These are phyloP conservation scores for Boletales sp. DNA, from an alignment of 768 basidiomycete genomes.

Conservation along the genomic window DNA sequence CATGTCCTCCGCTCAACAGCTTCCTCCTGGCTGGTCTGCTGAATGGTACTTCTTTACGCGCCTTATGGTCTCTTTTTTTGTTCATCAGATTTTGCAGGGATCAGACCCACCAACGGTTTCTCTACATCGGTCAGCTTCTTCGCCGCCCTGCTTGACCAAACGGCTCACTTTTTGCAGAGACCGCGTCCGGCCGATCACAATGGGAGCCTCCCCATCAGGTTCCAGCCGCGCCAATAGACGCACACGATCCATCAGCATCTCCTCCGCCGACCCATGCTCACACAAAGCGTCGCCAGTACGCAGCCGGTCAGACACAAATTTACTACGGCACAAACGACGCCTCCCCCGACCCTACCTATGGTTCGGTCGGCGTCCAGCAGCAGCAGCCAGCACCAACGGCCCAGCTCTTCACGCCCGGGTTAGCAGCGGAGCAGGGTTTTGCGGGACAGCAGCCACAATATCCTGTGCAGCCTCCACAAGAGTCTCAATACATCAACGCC, in stretches of 20 bases:
- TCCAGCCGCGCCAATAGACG: conserved; percentile 36
- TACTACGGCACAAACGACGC: conserved; percentile 62
- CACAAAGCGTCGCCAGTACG: conserved; percentile 85
- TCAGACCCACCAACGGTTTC: conserved; percentile 69
- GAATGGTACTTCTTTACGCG: conserved; percentile 63
- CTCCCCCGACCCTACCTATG: conserved; percentile 45
- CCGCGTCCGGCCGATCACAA: conserved; percentile 76
- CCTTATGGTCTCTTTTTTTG: background rate
- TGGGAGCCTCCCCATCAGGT: conserved; percentile 74
- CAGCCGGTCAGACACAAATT: conserved; percentile 88
- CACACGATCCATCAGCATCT: conserved; percentile 41
- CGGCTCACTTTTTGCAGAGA: conserved; percentile 51
- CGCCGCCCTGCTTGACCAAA: background rate
- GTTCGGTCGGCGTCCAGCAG: conserved; percentile 30
- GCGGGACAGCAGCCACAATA: conserved; percentile 51
- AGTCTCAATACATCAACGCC: conserved; percentile 43
- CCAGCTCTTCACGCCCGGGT: conserved; percentile 85
- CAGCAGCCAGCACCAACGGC: conserved; percentile 35
- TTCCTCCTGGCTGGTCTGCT: conserved; percentile 91
- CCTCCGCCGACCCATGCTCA: conserved; percentile 43
- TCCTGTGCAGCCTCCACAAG: conserved; percentile 43
- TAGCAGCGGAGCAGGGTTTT: conserved; percentile 68
- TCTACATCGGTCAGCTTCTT: conserved; percentile 76
- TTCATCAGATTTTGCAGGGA: conserved; percentile 56
- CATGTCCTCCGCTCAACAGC: conserved; percentile 48